Base-by-base conservation (phyloP, 1,284 basidiomycete genomes). In the Pseudomicrostroma phylloplanum region DNA sequence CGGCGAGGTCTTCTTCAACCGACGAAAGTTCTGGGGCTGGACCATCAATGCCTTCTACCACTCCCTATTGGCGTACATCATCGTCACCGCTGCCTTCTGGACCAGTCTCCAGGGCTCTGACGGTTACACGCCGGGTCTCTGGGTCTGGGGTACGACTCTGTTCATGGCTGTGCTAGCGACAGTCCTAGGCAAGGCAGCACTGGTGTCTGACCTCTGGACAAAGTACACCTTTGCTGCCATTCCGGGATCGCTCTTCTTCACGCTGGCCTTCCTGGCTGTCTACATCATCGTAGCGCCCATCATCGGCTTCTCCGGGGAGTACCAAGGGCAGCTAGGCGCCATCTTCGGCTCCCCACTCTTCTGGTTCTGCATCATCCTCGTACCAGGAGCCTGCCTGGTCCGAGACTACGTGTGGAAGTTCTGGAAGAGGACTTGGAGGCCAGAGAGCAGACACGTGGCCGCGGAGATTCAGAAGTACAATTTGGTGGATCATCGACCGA, bases 161-260 rank as follows among this genome's bases (percentile, higher is more conserved):
- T 98, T 97, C 80, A 86, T 98, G 55, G 86, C 89, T 1, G 91
- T 96, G 6, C 84, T 98, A 40, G 83, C 96, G 60, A 98, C 94
- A 0, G 94, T 98, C 8, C 85, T 99, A 7, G 94, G 93, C 55
- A 99, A 98, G 80, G 96, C 96, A 8, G 94, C 94, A 1, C 81
- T 99, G 61, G 90, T 98, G 57, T 97, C 94, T 7, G 94, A 98
- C 72, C 81, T 98, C n/a, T 99, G 94, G 96, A 97, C 94, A 1
- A 97, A 98, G 79, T 98, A 97, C 79, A 97, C 93, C 2, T 89
- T 93, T 46, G 90, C 91, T 4, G 73, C 74, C n/a, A 78, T 77
- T 59, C 96, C 94, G 0, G 96, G 96, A 8, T 97, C 96, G 1
- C 94, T 97, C 78, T 79, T 88, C 36, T 94, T 98, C 80, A 92